A percentile compares a stretch with the other conserved stretches of the same genome.
phyloP scores from a whole-genome alignment of 2,329 filamentous ascomycete genomes.

The Paraphaeosphaeria minitans region DNA sequence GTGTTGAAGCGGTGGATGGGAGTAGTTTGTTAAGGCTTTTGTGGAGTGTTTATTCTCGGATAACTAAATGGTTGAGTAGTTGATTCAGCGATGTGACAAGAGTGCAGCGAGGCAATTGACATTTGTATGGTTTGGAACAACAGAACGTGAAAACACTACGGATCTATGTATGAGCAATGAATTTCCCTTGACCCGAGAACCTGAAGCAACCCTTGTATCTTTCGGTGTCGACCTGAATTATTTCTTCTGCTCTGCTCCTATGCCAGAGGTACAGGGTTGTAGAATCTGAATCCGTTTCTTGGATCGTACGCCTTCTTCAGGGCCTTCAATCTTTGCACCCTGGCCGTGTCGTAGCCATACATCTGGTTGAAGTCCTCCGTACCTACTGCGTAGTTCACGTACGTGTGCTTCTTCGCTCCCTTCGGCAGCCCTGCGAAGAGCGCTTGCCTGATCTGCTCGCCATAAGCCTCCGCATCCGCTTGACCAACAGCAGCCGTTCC shows the following conservation, averaged over 20 bases:
- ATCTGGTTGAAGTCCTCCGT: slow-evolving; percentile 31
- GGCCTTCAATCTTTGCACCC: slow-evolving; percentile 29
- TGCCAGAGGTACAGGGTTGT: slow-evolving; percentile 25
- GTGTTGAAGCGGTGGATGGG: slow-evolving; percentile 12
- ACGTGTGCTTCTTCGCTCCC: slow-evolving; percentile 25
- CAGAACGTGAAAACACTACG: too few species aligned
- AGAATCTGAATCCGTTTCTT: slow-evolving; percentile 31
- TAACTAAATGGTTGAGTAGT: too few species aligned
- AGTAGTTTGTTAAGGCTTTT: slow-evolving; percentile 18
- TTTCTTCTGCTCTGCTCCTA: neutral
- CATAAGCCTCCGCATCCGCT: slow-evolving; percentile 19
- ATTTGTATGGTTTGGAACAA: too few species aligned
- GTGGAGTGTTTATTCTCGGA: slow-evolving; percentile 17
- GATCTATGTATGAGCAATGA: too few species aligned
- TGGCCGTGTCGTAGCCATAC: slow-evolving; percentile 39
- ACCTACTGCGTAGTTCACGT: slow-evolving; percentile 44
- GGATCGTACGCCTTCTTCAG: slow-evolving; percentile 42
- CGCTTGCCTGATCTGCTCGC: slow-evolving; percentile 17
- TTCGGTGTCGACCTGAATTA: too few species aligned
- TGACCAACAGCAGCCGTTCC: slow-evolving; percentile 16
- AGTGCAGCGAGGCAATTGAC: too few species aligned
- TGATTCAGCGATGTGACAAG: too few species aligned
- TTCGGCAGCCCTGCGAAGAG: slow-evolving; percentile 18
- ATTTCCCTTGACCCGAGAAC: too few species aligned
- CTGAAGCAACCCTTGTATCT: too few species aligned